A percentile compares a stretch with the other conserved stretches of the same genome.
These are phyloP conservation scores for Kwoniella newhampshirensis DNA, from an alignment of 768 basidiomycete species.

Conservation along the genomic window DNA sequence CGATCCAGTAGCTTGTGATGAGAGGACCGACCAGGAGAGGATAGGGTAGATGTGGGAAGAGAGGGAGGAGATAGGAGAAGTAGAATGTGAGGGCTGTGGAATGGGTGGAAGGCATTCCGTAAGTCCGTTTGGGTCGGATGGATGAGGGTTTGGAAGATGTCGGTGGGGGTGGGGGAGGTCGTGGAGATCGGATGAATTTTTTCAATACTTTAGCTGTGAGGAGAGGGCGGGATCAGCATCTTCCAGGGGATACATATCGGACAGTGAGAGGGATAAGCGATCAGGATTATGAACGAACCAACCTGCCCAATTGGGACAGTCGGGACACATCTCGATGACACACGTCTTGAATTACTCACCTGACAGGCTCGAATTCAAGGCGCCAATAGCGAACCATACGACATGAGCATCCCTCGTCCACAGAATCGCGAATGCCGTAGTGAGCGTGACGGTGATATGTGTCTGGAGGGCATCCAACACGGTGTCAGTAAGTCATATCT, in stretches of 20 bases:
- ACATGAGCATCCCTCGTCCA: constrained; percentile 53
- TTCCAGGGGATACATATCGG: too few relatives aligned
- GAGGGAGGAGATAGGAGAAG: constrained; percentile 52
- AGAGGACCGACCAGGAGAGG: not conserved
- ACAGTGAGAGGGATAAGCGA: not conserved
- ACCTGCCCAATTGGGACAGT: not conserved
- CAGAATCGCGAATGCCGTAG: constrained; percentile 49
- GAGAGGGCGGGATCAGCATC: not conserved
- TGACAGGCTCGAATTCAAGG: constrained; percentile 50
- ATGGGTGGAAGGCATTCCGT: constrained; percentile 58
- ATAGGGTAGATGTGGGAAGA: constrained; percentile 19
- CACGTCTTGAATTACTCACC: too few relatives aligned
- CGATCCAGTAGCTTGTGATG: constrained; percentile 27
- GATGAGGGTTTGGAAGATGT: constrained; percentile 20
- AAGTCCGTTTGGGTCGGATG: constrained; percentile 52
- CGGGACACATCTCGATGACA: too few relatives aligned
- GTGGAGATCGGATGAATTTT: constrained; percentile 49
- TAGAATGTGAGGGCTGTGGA: constrained; percentile 56
- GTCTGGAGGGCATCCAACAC: too few relatives aligned
- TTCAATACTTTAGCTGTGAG: constrained; percentile 56
- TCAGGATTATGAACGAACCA: not conserved
- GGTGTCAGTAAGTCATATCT: not conserved
- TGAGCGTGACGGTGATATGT: constrained; percentile 48
- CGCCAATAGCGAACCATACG: constrained; percentile 52
- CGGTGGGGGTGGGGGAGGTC: constrained; percentile 46